phyloP scores from a whole-genome alignment of 352 stramenopile species.

The Achlya hypogyna region DNA sequence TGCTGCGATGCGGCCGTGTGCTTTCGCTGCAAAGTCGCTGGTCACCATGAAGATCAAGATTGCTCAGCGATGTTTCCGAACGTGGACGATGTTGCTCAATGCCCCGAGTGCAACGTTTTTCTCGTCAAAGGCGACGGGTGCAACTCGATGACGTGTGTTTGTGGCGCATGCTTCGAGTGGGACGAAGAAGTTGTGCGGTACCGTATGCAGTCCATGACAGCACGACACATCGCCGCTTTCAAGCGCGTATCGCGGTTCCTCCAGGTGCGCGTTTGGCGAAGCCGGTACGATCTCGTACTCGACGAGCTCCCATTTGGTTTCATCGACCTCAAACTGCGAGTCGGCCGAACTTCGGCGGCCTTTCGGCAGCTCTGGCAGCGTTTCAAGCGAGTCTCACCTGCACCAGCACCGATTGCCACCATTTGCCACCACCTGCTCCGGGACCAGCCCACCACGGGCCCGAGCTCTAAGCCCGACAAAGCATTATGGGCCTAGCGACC shows the following conservation, averaged over 20 bases:
- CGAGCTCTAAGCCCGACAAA: background rate
- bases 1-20: conserved; percentile 38
- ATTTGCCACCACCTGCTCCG: too few relatives aligned
- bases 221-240: background rate
- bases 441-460: too few relatives aligned
- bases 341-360: background rate
- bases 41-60: conserved; percentile 26
- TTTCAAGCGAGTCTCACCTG: background rate
- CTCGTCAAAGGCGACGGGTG: conserved; percentile 47
- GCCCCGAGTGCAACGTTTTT: conserved; percentile 32
- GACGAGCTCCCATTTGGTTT: background rate
- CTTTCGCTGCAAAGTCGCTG: conserved; percentile 41
- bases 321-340: background rate
- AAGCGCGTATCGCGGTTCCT: background rate
- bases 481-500: background rate
- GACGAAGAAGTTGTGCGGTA: conserved; percentile 21
- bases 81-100: conserved; percentile 31
- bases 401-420: background rate
- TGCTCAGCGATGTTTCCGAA: conserved; percentile 12
- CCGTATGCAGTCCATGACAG: background rate
- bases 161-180: conserved; percentile 38
- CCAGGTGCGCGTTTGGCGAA: background rate
- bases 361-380: background rate
- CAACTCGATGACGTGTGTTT: conserved; percentile 38
- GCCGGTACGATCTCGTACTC: background rate